Conservation (phyloP, 2,329 filamentous ascomycete genomes). For the Botryosphaeria agaves region DNA sequence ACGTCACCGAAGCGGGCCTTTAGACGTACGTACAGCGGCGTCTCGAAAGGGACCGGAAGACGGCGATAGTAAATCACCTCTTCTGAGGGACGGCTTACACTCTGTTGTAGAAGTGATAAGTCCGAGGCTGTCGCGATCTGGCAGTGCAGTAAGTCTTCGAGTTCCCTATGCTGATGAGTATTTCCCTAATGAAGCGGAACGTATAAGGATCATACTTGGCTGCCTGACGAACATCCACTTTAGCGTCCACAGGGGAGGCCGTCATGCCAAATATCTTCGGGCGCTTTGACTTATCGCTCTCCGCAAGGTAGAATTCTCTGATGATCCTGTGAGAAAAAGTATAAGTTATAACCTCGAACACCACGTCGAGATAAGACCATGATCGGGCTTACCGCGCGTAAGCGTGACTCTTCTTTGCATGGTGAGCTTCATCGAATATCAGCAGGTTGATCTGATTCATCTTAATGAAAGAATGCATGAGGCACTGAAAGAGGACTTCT, state of each 20-base stretch:
- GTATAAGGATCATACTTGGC: conserved; percentile 27
- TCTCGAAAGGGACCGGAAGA: conserved; percentile 38
- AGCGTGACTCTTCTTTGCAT: conserved; percentile 83
- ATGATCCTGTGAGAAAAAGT: conserved; percentile 42
- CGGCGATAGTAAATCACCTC: conserved; percentile 39
- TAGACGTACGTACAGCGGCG: conserved; percentile 44
- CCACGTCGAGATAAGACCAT: background rate
- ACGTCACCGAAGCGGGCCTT: conserved; percentile 34
- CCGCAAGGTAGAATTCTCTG: conserved; percentile 59
- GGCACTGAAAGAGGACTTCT: conserved; percentile 62
- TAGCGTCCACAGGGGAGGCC: conserved; percentile 80
- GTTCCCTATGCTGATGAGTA: conserved; percentile 27
- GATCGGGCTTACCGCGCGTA: conserved; percentile 46
- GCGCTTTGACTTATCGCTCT: conserved; percentile 25
- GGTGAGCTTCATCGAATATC: conserved; percentile 92
- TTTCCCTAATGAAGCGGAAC: too few relatives aligned
- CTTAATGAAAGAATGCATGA: conserved; percentile 60
- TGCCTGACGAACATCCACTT: conserved; percentile 52
- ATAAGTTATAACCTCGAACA: conserved; percentile 2
- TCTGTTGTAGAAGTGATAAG: conserved; percentile 38
- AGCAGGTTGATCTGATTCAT: conserved; percentile 79
- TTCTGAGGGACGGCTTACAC: conserved; percentile 41
- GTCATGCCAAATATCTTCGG: conserved; percentile 93
- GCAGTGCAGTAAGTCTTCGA: conserved; percentile 64
- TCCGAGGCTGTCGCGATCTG: conserved; percentile 65